Evolutionary conservation across 768 basidiomycete species (phyloP), one percentile per base, ranked within the genome.

Genomic region (Termitomyces sp.): DNA sequence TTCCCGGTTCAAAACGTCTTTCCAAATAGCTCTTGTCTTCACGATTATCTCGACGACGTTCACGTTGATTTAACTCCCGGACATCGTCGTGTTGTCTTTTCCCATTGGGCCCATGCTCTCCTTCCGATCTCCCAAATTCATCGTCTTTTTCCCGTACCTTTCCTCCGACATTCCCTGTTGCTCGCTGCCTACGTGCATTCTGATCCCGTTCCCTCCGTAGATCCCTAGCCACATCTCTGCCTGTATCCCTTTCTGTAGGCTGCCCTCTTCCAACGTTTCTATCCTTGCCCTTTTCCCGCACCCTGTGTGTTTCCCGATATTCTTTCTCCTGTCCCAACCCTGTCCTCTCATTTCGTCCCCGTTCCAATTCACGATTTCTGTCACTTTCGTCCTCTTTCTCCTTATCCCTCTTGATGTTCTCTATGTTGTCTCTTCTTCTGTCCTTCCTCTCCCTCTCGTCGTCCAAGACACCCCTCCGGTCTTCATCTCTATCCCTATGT

Each of bases 401-500:
- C 50, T 58, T 61, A 58, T 64, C 45, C 43, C 57, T 61, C 54
- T 55, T 50, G 57, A 38, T 42, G 28, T 40, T 30, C n/a, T 53
- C 52, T 8, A n/a, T 20, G 26, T 22, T 28, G 26, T 16, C 40
- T 42, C 36, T 52, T 28, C 38, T 53, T 7, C 52, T 30, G 26
- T 42, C 40, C 20, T 36, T 53, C 24, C n/a, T 53, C 26, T 53
- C 38, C 22, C 26, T 40, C 24, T 26, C 51, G 7, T 38, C 50
- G n/a, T 53, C 28, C 6, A 20, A 42, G n/a, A 14, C 38, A 8
- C 26, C 20, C 52, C 26, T 53, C 6, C 7, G 38, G 26, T 42
- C 38, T 54, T 69, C 57, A 18, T 62, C 60, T 61, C 62, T 61
- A 30, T 58, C 61, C 33, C 63, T 51, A 28, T 70, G 68, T 45